Evolutionary conservation across 805 yeast species (phyloP).

Genomic region (Yarrowia hollandica): DNA sequence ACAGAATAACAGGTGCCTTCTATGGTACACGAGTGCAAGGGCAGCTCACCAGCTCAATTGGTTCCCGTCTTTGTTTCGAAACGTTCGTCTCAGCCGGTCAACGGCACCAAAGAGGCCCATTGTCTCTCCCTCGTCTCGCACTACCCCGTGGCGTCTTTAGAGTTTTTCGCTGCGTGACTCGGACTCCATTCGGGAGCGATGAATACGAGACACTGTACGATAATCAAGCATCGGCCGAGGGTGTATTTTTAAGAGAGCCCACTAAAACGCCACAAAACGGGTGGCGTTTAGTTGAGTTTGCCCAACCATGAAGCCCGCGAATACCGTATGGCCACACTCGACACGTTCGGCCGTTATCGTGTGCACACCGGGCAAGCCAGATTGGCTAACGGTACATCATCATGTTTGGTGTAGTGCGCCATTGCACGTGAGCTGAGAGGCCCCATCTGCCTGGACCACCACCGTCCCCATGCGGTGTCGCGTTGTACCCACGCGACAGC

Average conservation of each 20-base stretch:
- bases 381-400: not conserved
- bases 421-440: conserved; percentile 13
- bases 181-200: conserved; percentile 22
- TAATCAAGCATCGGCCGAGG: not conserved
- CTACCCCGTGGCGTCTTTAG: conserved; percentile 21
- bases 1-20: too few species aligned
- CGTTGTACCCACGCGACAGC: not conserved
- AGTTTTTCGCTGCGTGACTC: conserved; percentile 14
- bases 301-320: not conserved
- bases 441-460: too few species aligned
- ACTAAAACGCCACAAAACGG: not conserved
- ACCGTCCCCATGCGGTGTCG: too few species aligned
- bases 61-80: too few species aligned
- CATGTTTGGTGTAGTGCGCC: conserved; percentile 21
- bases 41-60: too few species aligned
- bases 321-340: not conserved
- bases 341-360: too few species aligned
- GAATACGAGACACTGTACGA: conserved; percentile 10
- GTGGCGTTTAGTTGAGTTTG: not conserved
- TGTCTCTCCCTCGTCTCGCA: not conserved
- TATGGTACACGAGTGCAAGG: too few species aligned
- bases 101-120: not conserved
- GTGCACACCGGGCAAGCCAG: too few species aligned
- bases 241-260: not conserved
- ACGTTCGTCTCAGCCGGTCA: not conserved